Evolutionary conservation across 805 yeast genomes (phyloP).

Genomic region (Ogataea salicorniae): DNA sequence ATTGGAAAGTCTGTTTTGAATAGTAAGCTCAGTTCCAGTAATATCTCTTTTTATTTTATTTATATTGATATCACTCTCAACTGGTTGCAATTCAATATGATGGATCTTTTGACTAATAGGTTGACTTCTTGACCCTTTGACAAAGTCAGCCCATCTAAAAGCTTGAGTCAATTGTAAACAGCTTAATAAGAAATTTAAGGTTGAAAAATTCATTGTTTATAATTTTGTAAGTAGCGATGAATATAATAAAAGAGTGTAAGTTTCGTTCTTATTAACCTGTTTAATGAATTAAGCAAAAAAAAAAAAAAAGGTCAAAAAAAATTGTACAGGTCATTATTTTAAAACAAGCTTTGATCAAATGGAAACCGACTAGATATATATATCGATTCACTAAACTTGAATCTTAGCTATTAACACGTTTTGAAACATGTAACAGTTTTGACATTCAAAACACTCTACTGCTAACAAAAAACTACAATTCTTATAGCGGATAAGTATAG

Average conservation of each 20-base stretch:
- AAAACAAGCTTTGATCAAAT: too few species aligned
- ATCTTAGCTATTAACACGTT: too few species aligned
- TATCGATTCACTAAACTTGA: too few species aligned
- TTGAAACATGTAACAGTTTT: too few species aligned
- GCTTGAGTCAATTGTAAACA: background rate
- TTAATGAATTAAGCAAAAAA: too few species aligned
- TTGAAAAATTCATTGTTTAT: background rate
- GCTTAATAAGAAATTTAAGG: background rate
- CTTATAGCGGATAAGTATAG: too few species aligned
- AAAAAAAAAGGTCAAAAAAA: too few species aligned
- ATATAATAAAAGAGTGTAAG: background rate
- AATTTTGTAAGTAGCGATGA: background rate
- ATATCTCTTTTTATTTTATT: slow-evolving; percentile 10
- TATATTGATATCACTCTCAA: background rate
- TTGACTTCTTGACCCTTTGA: background rate
- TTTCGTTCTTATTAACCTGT: too few species aligned
- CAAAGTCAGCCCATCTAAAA: background rate
- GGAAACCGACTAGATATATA: too few species aligned
- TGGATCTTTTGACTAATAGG: background rate
- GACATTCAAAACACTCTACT: too few species aligned
- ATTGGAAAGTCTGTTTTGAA: slow-evolving; percentile 14
- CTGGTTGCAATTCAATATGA: slow-evolving; percentile 1
- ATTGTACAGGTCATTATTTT: too few species aligned
- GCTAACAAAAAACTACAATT: too few species aligned
- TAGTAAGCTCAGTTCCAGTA: slow-evolving; percentile 9